Base-by-base conservation (phyloP, 805 yeast species). In the Monosporozyma yasuniensis region DNA sequence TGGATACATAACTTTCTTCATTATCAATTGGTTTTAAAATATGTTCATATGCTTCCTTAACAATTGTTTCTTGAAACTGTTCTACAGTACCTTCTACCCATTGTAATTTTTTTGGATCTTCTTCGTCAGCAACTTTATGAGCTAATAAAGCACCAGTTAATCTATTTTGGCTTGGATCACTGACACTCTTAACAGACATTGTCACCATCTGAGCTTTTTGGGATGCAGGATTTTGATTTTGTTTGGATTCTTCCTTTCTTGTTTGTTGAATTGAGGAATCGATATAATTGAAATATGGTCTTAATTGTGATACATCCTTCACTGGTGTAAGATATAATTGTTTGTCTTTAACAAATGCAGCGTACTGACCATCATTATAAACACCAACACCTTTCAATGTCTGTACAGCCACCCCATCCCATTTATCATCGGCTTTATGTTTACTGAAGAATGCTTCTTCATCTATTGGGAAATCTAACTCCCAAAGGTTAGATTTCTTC, bases 271-370 rank as follows among this genome's bases (percentile, higher is more conserved):
- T 61, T 49, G 74, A 69, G 39, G 75, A 80, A 62, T 89, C 96
- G 42, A 89, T 79, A 61, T 90, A 87, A 55, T 76, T 77, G 68
- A 93, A 87, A 57, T 78, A 77, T 2, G 97, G 93, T 56, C 96
- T 76, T 52, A 93, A 65, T 65, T 91, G 97, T 0, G 84, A 78
- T 0, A 85, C 78, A 19, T 80, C 74, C 34, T 79, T 76, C 1
- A 90, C 72, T 1, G 91, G 86, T 1, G 78, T 66, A 52, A 91
- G 64, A 46, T 85, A 79, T 7, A 88, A 59, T 57, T 75, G 80
- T 16, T 75, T 77, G 28, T 76, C 69, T 37, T 64, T 58, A 38
- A 76, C 65, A 44, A 68, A 65, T 0, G 76, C 79, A 10, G 72
- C 72, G 54, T 73, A 76, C 56, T 76, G 78, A 0, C 84, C 84